Conservation (phyloP, 139 green algal species). For the Chlamydomonas applanata region DNA sequence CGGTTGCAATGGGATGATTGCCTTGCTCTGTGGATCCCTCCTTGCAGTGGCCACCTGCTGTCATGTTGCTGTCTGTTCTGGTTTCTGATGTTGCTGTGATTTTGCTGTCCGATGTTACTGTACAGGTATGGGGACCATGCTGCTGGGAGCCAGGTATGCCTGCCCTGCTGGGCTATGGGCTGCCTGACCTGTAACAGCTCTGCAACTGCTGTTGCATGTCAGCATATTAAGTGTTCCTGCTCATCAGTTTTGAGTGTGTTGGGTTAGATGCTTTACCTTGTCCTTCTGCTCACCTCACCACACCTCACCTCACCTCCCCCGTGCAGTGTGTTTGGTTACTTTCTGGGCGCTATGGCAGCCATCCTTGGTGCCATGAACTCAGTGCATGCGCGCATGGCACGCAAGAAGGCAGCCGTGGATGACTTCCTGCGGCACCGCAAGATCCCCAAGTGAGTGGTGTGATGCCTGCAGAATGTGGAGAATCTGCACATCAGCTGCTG, state of each 20-base stretch:
- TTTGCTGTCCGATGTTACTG: conserved; percentile 19
- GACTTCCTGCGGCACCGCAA: conserved; percentile 23
- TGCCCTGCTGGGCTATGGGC: background rate
- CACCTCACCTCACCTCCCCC: background rate
- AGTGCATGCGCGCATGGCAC: background rate
- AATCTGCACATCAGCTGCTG: too few relatives aligned
- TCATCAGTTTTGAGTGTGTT: too few relatives aligned
- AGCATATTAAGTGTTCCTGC: too few relatives aligned
- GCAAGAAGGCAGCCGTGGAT: conserved; percentile 11
- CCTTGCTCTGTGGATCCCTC: too few relatives aligned
- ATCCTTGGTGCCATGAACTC: conserved; percentile 9
- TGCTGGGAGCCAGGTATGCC: conserved; percentile 30
- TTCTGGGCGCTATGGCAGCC: conserved; percentile 38
- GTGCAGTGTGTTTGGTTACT: conserved; percentile 34
- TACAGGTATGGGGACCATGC: conserved; percentile 39
- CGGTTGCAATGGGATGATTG: too few relatives aligned
- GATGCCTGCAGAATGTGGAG: too few relatives aligned
- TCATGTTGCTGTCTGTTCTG: background rate
- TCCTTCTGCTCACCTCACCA: too few relatives aligned
- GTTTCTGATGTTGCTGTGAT: conserved; percentile 16
- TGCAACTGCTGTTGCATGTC: too few relatives aligned
- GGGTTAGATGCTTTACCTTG: too few relatives aligned
- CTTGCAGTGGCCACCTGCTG: too few relatives aligned
- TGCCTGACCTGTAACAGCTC: too few relatives aligned
- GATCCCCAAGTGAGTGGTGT: conserved; percentile 2